Evolutionary conservation across 257 asterid species (phyloP), one percentile per base, ranked within the genome.

Genomic region (Penstemon newberryi): DNA sequence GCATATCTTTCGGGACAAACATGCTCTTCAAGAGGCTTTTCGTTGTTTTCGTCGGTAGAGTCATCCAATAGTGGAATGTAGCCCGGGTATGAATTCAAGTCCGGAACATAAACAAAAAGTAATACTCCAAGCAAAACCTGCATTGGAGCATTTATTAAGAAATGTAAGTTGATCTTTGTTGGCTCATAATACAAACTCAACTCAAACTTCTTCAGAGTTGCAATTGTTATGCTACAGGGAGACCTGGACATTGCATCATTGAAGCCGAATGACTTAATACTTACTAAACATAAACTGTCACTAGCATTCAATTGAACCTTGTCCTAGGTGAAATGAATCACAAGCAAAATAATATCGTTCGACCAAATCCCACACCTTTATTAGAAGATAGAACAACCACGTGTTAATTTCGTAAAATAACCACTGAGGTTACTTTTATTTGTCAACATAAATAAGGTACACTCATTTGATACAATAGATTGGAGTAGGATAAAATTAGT

Each of bases 1-100:
- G 86, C 90, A 72, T 44, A 19, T 83, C 96, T 86, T 82, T 91
- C 97, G 4, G 97, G 97, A 71, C 84, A 91, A 77, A 88, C 74
- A 60, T 76, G 77, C 78, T 88, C 95, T 52, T 79, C 91, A 15
- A 75, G 81, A 73, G 81, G 79, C 59, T 67, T 72, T 74, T 82
- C 88, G 19, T 46, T 64, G 54, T 76, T 68, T 53, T 73, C 82
- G 69, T 82, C 86, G 64, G 60, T 50, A 13, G 87, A 70, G 73
- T 78, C 84, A 19, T 77, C 82, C 49, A 72, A 44, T 44, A 88
- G 79, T 10, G 96, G 96, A 70, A 78, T 54, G 69, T 88, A 91
- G 71, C 92, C 96, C 8, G 89, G 84, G 70, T 83, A 88, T 25
- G 75, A 74, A 19, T 85, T 89, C 83, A 91, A 62, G 37, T 84